phyloP scores from a whole-genome alignment of 2,329 filamentous ascomycete genomes.

The Akanthomyces muscarius region DNA sequence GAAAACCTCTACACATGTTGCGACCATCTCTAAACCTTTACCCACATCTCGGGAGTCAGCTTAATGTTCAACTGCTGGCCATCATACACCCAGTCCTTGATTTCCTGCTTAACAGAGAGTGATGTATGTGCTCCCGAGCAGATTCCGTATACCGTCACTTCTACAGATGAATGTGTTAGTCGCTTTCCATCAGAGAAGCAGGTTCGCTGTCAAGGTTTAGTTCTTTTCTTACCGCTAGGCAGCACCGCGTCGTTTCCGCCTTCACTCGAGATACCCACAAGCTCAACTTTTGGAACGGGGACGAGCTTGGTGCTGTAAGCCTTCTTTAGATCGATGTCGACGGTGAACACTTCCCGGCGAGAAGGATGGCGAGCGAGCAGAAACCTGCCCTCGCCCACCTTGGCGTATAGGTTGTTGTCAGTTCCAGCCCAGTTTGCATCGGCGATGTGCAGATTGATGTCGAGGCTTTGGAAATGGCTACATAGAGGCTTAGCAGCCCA shows the following conservation, averaged over 20 bases:
- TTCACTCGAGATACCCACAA: neutral
- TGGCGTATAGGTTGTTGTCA: neutral
- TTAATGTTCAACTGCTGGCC: neutral
- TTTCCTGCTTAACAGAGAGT: neutral
- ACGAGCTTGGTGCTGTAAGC: constrained; percentile 79
- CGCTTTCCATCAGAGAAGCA: neutral
- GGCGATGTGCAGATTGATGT: neutral
- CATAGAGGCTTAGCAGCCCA: neutral
- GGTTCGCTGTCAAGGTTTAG: too few relatives aligned
- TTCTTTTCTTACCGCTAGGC: neutral
- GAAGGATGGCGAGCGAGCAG: neutral
- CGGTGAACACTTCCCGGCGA: constrained; percentile 14
- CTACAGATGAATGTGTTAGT: neutral
- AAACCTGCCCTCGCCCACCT: neutral
- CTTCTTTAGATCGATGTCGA: constrained; percentile 71
- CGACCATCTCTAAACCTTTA: neutral
- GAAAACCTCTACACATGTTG: too few relatives aligned
- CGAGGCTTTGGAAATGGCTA: neutral
- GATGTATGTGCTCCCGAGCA: neutral
- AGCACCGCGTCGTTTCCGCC: neutral
- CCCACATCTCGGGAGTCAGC: neutral
- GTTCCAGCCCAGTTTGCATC: neutral
- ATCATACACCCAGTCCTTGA: neutral
- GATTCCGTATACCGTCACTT: neutral
- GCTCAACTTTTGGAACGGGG: constrained; percentile 83